A percentile compares a stretch with the other conserved stretches of the same genome.
phyloP scores from a whole-genome alignment of 305 asterid species.

The Caryopteris hybrid region DNA sequence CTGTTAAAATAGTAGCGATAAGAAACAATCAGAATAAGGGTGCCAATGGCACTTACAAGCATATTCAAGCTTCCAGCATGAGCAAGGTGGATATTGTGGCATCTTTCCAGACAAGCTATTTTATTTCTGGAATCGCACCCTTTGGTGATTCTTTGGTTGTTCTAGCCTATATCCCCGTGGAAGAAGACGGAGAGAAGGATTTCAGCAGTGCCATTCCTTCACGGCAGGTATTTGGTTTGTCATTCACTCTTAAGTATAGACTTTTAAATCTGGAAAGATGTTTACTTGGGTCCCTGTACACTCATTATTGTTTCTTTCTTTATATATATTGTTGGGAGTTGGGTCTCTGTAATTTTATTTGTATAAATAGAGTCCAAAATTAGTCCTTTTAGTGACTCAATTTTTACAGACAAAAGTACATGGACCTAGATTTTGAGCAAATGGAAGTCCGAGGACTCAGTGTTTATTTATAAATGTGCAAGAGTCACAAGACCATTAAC shows the following conservation, averaged over 20 bases:
- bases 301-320: too few species aligned
- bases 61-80: conserved; percentile 66
- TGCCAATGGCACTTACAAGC: conserved; percentile 59
- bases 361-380: too few species aligned
- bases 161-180: conserved; percentile 84
- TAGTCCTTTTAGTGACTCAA: too few species aligned
- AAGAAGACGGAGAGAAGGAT: conserved; percentile 83
- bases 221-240: conserved; percentile 65
- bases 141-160: conserved; percentile 94
- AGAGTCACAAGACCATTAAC: too few species aligned
- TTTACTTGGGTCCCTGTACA: too few species aligned
- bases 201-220: conserved; percentile 72
- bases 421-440: too few species aligned
- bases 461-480: too few species aligned
- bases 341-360: too few species aligned
- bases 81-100: conserved; percentile 95
- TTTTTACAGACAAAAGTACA: too few species aligned
- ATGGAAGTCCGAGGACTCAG: too few species aligned
- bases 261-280: not conserved
- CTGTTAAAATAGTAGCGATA: conserved; percentile 80
- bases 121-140: conserved; percentile 95
- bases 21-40: conserved; percentile 56
- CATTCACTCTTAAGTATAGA: not conserved
- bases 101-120: conserved; percentile 89
- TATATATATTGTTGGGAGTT: too few species aligned